Evolutionary conservation across 2,329 filamentous ascomycete genomes (phyloP).

Genomic region (Aspergillus caelatus): DNA sequence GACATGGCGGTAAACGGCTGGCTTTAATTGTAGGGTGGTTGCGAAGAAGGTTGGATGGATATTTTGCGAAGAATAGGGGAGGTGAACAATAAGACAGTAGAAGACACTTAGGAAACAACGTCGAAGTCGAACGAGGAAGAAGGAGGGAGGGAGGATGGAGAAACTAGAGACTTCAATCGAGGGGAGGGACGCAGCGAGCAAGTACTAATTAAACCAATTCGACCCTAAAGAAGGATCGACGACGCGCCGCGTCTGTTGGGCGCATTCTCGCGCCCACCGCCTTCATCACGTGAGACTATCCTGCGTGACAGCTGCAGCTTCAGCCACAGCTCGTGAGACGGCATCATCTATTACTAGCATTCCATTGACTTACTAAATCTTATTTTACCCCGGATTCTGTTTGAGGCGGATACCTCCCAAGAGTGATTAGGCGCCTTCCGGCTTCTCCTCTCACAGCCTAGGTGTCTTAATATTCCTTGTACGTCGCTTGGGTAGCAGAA

Average conservation of each 20-base stretch:
- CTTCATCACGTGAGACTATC: constrained; percentile 31
- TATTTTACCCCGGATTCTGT: background rate
- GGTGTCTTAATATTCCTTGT: background rate
- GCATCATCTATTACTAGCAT: constrained; percentile 10
- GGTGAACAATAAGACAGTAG: constrained; percentile 13
- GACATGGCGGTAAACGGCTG: constrained; percentile 67
- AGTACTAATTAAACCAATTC: constrained; percentile 22
- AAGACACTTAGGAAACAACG: constrained; percentile 8
- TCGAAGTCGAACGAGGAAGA: constrained; percentile 2
- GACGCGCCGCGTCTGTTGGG: constrained; percentile 30
- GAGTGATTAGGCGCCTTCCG: background rate
- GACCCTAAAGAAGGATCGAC: constrained; percentile 18
- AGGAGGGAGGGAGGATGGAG: background rate
- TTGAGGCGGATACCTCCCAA: background rate
- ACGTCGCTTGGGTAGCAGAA: background rate
- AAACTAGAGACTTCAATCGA: constrained; percentile 12
- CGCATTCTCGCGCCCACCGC: constrained; percentile 35
- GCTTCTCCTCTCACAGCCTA: background rate
- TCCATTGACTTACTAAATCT: constrained; percentile 12
- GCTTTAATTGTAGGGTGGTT: background rate
- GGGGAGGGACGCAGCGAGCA: constrained; percentile 16
- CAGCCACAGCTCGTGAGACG: constrained; percentile 18
- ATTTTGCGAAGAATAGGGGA: background rate
- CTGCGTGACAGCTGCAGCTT: constrained; percentile 27
- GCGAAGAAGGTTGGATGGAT: too few relatives aligned